Evolutionary conservation across 2,329 filamentous ascomycete genomes (phyloP).

Genomic region (Juglanconis oblonga): DNA sequence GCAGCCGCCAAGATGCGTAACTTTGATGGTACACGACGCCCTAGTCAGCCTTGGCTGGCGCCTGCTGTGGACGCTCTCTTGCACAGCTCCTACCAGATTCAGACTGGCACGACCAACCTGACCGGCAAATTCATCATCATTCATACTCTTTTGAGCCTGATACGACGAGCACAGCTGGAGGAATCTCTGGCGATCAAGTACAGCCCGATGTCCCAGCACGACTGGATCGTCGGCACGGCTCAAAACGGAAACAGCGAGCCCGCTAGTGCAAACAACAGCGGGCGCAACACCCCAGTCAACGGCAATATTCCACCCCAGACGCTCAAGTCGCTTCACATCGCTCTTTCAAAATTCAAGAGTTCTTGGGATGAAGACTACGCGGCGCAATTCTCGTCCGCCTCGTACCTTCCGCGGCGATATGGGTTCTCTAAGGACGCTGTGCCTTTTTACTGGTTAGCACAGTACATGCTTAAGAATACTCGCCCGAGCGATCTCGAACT

Average conservation of each 20-base stretch:
- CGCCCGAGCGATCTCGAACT: slow-evolving; percentile 51
- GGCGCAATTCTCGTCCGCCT: slow-evolving; percentile 58
- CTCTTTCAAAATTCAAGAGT: slow-evolving; percentile 69
- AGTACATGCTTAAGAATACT: slow-evolving; percentile 60
- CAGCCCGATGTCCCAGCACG: slow-evolving; percentile 52
- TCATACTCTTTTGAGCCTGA: slow-evolving; percentile 63
- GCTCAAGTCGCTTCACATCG: slow-evolving; percentile 48
- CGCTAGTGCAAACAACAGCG: slow-evolving; percentile 43
- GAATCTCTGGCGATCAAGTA: slow-evolving; percentile 34
- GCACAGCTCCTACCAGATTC: slow-evolving; percentile 56
- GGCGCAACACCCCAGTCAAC: slow-evolving; percentile 44
- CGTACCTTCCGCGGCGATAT: slow-evolving; percentile 52
- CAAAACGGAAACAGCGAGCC: slow-evolving; percentile 39
- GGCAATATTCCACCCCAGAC: slow-evolving; percentile 42
- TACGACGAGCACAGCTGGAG: slow-evolving; percentile 44
- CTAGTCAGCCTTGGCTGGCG: slow-evolving; percentile 63
- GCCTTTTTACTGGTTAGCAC: slow-evolving; percentile 72
- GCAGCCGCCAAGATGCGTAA: slow-evolving; percentile 55
- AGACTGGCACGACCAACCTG: slow-evolving; percentile 65
- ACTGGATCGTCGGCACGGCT: slow-evolving; percentile 49
- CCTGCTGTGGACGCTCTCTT: slow-evolving; percentile 61
- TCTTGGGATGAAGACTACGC: slow-evolving; percentile 70
- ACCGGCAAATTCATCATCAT: slow-evolving; percentile 74
- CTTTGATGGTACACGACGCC: slow-evolving; percentile 57
- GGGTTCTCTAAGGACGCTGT: slow-evolving; percentile 71